These are phyloP conservation scores for Sporothrix variecibatus DNA, from an alignment of 2,329 filamentous ascomycete species.

Conservation along the genomic window DNA sequence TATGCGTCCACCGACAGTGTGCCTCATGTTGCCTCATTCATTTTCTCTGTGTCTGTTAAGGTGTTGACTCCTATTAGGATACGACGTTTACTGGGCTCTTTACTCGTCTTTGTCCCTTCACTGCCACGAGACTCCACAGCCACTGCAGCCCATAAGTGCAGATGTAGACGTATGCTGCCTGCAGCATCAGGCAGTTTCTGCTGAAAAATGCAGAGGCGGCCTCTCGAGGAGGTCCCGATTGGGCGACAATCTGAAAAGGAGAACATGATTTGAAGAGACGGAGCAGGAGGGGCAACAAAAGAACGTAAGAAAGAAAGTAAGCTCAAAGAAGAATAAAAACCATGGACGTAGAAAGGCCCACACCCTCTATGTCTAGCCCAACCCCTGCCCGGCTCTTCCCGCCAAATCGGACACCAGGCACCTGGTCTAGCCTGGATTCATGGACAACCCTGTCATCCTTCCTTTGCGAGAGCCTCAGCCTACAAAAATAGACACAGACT, in stretches of 20 bases:
- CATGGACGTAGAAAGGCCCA: neutral
- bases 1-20: neutral
- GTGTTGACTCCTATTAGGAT: neutral
- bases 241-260: neutral
- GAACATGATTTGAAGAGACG: neutral
- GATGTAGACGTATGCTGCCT: neutral
- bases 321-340: neutral
- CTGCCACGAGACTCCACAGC: neutral
- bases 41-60: neutral
- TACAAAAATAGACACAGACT: neutral
- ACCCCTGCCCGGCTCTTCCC: conserved; percentile 2
- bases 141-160: neutral
- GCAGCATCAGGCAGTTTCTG: neutral
- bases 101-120: neutral
- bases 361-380: neutral
- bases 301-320: neutral
- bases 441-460: neutral
- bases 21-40: neutral
- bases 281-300: neutral
- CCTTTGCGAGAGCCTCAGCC: neutral
- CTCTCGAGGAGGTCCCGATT: neutral
- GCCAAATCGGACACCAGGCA: neutral
- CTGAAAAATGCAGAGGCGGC: neutral
- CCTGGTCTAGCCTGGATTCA: neutral
- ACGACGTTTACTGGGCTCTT: neutral